Conservation (phyloP, 768 basidiomycete genomes). For the Amanita phalloides region DNA sequence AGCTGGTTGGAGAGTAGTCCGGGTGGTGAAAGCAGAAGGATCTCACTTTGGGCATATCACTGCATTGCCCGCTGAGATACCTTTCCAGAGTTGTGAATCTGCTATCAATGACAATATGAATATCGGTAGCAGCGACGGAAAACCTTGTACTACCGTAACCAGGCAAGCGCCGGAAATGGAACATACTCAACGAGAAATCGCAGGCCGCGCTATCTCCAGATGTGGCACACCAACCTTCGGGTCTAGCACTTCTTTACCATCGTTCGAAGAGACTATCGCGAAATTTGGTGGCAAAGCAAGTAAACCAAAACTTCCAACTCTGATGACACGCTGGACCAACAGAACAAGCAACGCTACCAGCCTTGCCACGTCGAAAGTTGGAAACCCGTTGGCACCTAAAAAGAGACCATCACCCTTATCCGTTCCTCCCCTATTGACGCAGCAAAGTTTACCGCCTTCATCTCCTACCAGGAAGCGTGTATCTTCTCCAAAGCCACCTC, state of each 20-base stretch:
- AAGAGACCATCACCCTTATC: conserved; percentile 21
- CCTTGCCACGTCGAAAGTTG: neutral
- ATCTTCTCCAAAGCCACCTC: neutral
- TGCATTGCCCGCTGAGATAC: conserved; percentile 50
- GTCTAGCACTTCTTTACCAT: conserved; percentile 36
- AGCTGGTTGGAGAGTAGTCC: conserved; percentile 52
- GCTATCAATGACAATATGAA: conserved; percentile 14
- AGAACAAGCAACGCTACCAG: neutral
- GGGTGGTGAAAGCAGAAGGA: conserved; percentile 46
- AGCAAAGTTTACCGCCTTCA: conserved; percentile 8
- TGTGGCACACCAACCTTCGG: conserved; percentile 58
- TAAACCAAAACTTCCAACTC: conserved; percentile 3
- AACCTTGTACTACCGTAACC: neutral
- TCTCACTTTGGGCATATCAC: conserved; percentile 64
- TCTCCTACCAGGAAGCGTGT: conserved; percentile 7
- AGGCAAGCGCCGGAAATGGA: conserved; percentile 5
- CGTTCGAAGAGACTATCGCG: conserved; percentile 31
- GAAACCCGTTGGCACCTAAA: conserved; percentile 7
- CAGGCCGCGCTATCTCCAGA: conserved; percentile 37
- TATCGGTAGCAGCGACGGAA: conserved; percentile 10
- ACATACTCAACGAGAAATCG: conserved; percentile 20
- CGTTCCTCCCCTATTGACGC: conserved; percentile 11
- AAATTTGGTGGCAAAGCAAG: conserved; percentile 20
- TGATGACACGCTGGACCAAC: neutral
- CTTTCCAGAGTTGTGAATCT: conserved; percentile 17